Conservation (phyloP, 352 stramenopile species). For the Phytopythium cucurbitacearum region DNA sequence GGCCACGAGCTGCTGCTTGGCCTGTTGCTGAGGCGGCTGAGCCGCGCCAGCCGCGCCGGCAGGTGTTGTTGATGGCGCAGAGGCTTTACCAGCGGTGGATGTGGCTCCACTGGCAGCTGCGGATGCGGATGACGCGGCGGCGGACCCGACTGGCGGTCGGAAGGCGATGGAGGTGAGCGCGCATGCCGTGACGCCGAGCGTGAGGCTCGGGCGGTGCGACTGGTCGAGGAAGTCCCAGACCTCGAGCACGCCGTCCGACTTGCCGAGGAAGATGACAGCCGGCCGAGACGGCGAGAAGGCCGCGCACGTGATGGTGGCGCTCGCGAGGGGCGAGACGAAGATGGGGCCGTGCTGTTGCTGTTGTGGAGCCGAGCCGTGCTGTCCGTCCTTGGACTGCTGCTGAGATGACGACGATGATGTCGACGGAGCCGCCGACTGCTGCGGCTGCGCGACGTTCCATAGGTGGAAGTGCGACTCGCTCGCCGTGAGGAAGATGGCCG, state of each 20-base stretch:
- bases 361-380: slow-evolving; percentile 9
- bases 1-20: slow-evolving; percentile 89
- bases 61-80: slow-evolving; percentile 1
- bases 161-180: slow-evolving; percentile 87
- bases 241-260: slow-evolving; percentile 87
- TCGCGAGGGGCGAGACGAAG: slow-evolving; percentile 83
- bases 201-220: slow-evolving; percentile 80
- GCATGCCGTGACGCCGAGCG: slow-evolving; percentile 78
- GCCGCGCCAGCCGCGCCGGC: slow-evolving; percentile 5
- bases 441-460: slow-evolving; percentile 80
- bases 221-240: slow-evolving; percentile 94
- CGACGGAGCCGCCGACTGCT: neutral
- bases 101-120: slow-evolving; percentile 7
- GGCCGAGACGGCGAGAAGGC: slow-evolving; percentile 88
- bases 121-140: slow-evolving; percentile 4
- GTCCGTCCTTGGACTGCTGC: neutral
- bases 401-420: neutral
- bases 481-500: slow-evolving; percentile 83
- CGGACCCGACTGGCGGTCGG: slow-evolving; percentile 26
- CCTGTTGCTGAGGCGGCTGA: slow-evolving; percentile 14
- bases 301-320: slow-evolving; percentile 75
- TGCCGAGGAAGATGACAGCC: slow-evolving; percentile 85
- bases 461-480: slow-evolving; percentile 91
- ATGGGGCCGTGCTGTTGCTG: slow-evolving; percentile 53
- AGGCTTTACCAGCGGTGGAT: slow-evolving; percentile 11